A percentile compares a stretch with the other conserved stretches of the same genome.
Evolutionary conservation across 2,329 filamentous ascomycete genomes (phyloP).

Genomic region (Simplicillium sp.): DNA sequence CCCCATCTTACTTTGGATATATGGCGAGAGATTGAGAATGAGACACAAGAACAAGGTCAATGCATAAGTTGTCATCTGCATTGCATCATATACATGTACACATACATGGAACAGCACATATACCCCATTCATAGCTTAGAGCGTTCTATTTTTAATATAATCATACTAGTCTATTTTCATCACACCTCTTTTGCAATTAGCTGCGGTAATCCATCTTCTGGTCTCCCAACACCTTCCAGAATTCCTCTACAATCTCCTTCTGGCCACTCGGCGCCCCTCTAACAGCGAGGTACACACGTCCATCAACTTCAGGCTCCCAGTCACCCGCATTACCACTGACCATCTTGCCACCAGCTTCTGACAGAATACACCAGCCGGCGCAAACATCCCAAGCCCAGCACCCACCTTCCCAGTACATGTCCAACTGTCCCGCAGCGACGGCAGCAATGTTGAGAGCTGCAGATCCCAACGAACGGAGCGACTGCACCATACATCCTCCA

Average conservation of each 20-base stretch:
- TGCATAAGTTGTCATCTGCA: no score
- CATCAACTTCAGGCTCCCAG: conserved; percentile 55
- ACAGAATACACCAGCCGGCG: conserved; percentile 68
- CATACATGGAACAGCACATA: no score
- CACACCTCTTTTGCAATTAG: background rate
- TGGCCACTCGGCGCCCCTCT: conserved; percentile 50
- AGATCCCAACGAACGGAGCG: conserved; percentile 58
- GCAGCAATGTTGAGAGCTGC: conserved; percentile 68
- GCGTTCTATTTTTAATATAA: no score
- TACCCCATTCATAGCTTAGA: no score
- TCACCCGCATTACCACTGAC: conserved; percentile 64
- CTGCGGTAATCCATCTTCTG: conserved; percentile 36
- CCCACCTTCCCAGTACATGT: conserved; percentile 75
- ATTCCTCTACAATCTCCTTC: conserved; percentile 52
- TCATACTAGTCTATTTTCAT: conserved; percentile 2
- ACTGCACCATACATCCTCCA: conserved; percentile 70
- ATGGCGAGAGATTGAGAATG: conserved; percentile 23
- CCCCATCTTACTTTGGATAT: conserved; percentile 34
- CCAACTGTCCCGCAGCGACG: conserved; percentile 61
- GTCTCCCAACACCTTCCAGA: conserved; percentile 52
- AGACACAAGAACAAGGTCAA: conserved; percentile 18
- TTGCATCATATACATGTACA: no score
- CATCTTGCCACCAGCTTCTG: conserved; percentile 65
- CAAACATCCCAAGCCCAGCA: conserved; percentile 84
- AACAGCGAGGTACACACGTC: conserved; percentile 53